phyloP scores from a whole-genome alignment of 2,329 filamentous ascomycete genomes.

The Alternaria novae-zelandiae region DNA sequence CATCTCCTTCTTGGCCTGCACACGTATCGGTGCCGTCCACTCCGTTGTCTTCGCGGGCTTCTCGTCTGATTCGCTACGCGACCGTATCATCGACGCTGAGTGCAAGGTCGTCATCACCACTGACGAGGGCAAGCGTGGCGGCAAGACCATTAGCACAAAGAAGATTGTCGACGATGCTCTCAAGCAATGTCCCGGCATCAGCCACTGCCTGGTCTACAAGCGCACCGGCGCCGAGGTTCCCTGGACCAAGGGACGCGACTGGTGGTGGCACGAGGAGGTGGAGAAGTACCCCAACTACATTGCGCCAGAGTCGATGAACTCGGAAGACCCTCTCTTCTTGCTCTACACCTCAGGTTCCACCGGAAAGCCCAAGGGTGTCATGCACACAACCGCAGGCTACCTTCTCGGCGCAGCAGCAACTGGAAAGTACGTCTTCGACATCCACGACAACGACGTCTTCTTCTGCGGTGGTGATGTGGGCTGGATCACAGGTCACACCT shows the following conservation, averaged over 20 bases:
- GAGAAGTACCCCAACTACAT: slow-evolving; percentile 96
- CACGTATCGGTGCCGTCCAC: slow-evolving; percentile 93
- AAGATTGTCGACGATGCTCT: slow-evolving; percentile 98
- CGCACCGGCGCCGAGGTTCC: slow-evolving; percentile 92
- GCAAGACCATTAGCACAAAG: slow-evolving; percentile 97
- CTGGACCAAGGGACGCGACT: slow-evolving; percentile 85
- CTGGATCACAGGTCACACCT: slow-evolving; percentile 99
- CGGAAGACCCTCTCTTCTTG: slow-evolving; percentile 95
- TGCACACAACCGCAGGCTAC: slow-evolving; percentile 97
- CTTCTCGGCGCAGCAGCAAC: slow-evolving; percentile 91
- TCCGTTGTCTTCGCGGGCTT: slow-evolving; percentile 98
- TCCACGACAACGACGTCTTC: slow-evolving; percentile 90
- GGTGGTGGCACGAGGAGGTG: slow-evolving; percentile 99
- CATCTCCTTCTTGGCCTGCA: slow-evolving; percentile 87
- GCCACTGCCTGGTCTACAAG: slow-evolving; percentile 88
- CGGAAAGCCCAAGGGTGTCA: slow-evolving; percentile 97
- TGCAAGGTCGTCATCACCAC: slow-evolving; percentile 95
- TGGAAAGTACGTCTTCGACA: slow-evolving; percentile 98
- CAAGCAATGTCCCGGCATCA: slow-evolving; percentile 91
- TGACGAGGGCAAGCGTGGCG: slow-evolving; percentile 96
- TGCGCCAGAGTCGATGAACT: slow-evolving; percentile 84
- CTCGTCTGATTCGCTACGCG: slow-evolving; percentile 92
- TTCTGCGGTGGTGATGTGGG: slow-evolving; percentile 98
- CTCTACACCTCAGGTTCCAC: slow-evolving; percentile 98
- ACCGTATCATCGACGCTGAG: slow-evolving; percentile 89